Percentiles rank a stretch among this genome's conserved stretches.
phyloP scores from a whole-genome alignment of 768 basidiomycete species.

The Lyophyllum shimeji region DNA sequence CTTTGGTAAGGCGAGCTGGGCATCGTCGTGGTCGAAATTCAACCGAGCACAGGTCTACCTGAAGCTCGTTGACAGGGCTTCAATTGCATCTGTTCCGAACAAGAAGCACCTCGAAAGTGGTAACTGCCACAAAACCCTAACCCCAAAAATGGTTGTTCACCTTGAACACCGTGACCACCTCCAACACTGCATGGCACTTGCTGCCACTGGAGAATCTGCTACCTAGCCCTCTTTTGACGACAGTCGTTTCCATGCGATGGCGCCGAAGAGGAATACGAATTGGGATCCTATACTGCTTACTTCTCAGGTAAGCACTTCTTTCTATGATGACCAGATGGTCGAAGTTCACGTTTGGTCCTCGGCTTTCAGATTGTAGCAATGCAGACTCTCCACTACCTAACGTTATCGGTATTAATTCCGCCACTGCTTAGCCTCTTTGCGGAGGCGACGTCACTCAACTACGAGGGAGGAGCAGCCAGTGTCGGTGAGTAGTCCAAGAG shows the following conservation, averaged over 20 bases:
- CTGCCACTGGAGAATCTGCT: background rate
- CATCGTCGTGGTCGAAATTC: constrained; percentile 8
- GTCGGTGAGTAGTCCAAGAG: constrained; percentile 50
- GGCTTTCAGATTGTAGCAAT: constrained; percentile 79
- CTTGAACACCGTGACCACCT: constrained; percentile 5
- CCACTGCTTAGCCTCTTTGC: constrained; percentile 77
- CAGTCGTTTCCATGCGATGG: constrained; percentile 22
- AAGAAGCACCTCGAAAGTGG: background rate
- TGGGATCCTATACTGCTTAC: constrained; percentile 92
- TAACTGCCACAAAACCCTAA: constrained; percentile 13
- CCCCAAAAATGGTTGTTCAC: constrained; percentile 18
- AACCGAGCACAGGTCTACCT: background rate
- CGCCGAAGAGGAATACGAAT: constrained; percentile 45
- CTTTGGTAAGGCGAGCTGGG: constrained; percentile 14
- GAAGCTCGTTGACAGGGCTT: background rate
- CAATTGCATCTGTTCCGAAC: background rate
- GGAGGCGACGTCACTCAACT: constrained; percentile 62
- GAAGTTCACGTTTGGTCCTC: background rate
- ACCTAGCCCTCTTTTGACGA: background rate
- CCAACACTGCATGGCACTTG: constrained; percentile 13
- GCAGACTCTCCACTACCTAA: constrained; percentile 93
- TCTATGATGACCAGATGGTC: background rate
- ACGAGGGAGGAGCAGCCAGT: constrained; percentile 79
- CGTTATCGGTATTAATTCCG: constrained; percentile 79
- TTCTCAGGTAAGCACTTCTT: constrained; percentile 62